phyloP scores from a whole-genome alignment of 2,329 filamentous ascomycete genomes.

The Paecilomyces formosus region DNA sequence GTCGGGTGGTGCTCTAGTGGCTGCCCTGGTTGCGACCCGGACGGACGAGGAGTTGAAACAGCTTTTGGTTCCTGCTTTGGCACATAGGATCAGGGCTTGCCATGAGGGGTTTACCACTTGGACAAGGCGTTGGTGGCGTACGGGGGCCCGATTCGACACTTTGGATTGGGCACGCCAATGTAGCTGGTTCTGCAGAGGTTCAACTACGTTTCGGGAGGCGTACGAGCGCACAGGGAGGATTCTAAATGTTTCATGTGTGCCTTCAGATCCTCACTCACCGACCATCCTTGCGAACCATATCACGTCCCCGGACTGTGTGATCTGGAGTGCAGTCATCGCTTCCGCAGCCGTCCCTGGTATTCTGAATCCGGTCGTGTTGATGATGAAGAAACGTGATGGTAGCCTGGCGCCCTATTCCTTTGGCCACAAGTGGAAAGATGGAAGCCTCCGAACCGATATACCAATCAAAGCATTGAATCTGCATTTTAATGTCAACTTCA shows the following conservation, averaged over 20 bases:
- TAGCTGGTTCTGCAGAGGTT: conserved; percentile 85
- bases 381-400: conserved; percentile 75
- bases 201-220: conserved; percentile 89
- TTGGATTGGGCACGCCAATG: conserved; percentile 81
- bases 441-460: conserved; percentile 87
- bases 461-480: conserved; percentile 89
- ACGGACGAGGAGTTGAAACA: conserved; percentile 86
- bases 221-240: conserved; percentile 91
- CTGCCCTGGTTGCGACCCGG: conserved; percentile 76
- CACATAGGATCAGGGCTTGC: conserved; percentile 76
- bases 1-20: conserved; percentile 85
- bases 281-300: conserved; percentile 93
- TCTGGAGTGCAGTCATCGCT: conserved; percentile 93
- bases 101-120: conserved; percentile 69
- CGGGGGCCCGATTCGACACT: conserved; percentile 88
- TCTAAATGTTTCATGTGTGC: conserved; percentile 91
- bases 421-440: conserved; percentile 99
- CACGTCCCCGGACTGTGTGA: conserved; percentile 91
- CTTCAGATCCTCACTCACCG: conserved; percentile 87
- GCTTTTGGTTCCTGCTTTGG: conserved; percentile 79
- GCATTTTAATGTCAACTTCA: conserved; percentile 98
- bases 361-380: conserved; percentile 86
- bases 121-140: conserved; percentile 80
- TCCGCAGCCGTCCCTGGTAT: conserved; percentile 95
- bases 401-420: conserved; percentile 84